Base-by-base conservation (phyloP, 208 protist genomes). In the Trypanosoma congolense region DNA sequence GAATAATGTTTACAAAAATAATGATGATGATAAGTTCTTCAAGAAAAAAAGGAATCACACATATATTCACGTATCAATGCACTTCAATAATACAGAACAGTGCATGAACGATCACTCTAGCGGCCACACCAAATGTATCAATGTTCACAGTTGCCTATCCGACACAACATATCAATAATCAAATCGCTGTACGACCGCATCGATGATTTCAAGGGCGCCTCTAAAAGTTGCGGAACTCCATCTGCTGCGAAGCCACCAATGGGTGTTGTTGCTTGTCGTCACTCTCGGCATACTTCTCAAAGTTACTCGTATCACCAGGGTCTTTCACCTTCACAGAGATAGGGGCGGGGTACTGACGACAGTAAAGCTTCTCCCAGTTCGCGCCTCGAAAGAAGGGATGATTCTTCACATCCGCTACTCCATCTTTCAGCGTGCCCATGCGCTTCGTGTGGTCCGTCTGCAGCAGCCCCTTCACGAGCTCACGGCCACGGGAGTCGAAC, bases 271-370 rank as follows among this genome's bases (percentile, higher is more conserved):
- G 78, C 60, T 85, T 79, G 28, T 83, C 77, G 14, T 75, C 70
- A 53, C 73, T 85, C 36, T 92, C 80, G 38, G 84, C 76, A 65
- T 90, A 90, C 61, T 74, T 70, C 62, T 90, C 84, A 56, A 92
- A 92, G 66, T 92, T 87, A 65, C 80, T 88, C 49, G 80, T 86
- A 57, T 91, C 83, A 41, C 80, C 83, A 9, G 77, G 50, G 51
- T 66, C 83, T 50, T 65, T 67, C 59, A 89, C 75, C 57, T 80
- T 79, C 42, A 91, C 75, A 21, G 81, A 74, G 47, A 88, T 90
- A 41, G 83, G 83, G 22, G 83, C 79, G 25, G 80, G 83, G 54
- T 86, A 86, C 49, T 88, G 73, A 47, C 80, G 75, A 43, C 63
- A 57, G 42, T 85, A 82, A 53, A 95, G 48, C 16, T 70, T 68